Conservation (phyloP, 148 eudicot genomes). For the Silene conica region DNA sequence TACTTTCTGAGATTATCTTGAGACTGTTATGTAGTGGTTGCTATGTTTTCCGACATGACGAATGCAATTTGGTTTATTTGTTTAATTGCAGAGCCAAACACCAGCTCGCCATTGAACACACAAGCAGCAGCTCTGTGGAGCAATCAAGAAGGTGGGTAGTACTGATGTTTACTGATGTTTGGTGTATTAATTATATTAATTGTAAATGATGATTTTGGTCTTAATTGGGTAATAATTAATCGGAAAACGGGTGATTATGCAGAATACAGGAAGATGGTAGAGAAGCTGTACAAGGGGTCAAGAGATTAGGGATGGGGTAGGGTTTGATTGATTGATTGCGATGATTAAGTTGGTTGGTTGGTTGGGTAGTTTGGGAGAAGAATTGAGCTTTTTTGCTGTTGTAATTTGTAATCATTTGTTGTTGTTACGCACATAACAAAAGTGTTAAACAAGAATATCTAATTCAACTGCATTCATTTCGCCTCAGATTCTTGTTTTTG, state of each 20-base stretch:
- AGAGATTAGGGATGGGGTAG: conserved; percentile 4
- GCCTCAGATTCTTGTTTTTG: not conserved
- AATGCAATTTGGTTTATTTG: not conserved
- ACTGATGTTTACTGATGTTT: not conserved
- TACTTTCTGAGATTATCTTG: conserved; percentile 18
- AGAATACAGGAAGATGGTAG: conserved; percentile 94
- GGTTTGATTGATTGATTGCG: not conserved
- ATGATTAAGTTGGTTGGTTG: not conserved
- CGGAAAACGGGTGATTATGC: conserved; percentile 23
- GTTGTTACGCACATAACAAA: not conserved
- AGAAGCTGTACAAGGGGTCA: conserved; percentile 75
- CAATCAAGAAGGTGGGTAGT: conserved; percentile 76
- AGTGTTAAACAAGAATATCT: not conserved
- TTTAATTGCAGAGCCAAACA: conserved; percentile 43
- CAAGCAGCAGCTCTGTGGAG: conserved; percentile 95
- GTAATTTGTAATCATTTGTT: no score
- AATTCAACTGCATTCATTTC: not conserved
- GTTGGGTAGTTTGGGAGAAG: conserved; percentile 17
- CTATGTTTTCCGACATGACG: not conserved
- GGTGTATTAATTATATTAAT: not conserved
- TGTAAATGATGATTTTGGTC: no score
- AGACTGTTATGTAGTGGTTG: no score
- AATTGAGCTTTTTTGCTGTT: conserved; percentile 6
- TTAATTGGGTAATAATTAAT: no score
- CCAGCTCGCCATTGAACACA: conserved; percentile 83